phyloP scores from a whole-genome alignment of 202 grass and related monocot genomes.

The Cymbopogon flexuosus region DNA sequence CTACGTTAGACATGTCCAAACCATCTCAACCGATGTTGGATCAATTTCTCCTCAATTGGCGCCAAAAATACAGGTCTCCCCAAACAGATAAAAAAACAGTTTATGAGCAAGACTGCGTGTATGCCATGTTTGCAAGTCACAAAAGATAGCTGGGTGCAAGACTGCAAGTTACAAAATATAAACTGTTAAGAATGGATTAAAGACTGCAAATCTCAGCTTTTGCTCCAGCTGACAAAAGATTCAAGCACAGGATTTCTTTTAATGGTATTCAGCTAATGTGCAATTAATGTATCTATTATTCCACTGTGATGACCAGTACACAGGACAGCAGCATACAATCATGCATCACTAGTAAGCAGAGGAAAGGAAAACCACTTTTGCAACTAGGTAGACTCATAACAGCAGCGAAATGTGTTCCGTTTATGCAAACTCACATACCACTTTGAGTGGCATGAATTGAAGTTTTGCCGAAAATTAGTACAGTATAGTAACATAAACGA shows the following conservation, averaged over 20 bases:
- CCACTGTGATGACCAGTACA: background rate
- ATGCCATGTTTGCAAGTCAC: too few species aligned
- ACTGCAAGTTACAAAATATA: too few species aligned
- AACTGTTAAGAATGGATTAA: too few species aligned
- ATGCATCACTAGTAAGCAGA: too few species aligned
- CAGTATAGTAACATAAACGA: background rate
- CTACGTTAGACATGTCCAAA: too few species aligned
- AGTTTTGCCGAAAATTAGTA: background rate
- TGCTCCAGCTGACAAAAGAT: background rate
- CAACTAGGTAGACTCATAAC: too few species aligned
- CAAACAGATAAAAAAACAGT: background rate
- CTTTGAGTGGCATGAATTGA: background rate
- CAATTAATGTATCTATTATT: background rate
- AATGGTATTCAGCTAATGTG: background rate
- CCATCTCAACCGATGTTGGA: too few species aligned
- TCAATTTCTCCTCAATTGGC: too few species aligned
- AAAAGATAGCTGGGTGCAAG: too few species aligned
- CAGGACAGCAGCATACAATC: background rate
- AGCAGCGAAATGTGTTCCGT: too few species aligned
- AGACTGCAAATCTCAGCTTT: background rate
- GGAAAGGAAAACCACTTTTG: too few species aligned
- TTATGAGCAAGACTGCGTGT: background rate
- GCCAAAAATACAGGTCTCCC: background rate
- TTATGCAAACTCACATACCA: background rate
- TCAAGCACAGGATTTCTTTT: background rate